phyloP scores from a whole-genome alignment of 108 stramenopile genomes.

The Stephanodiscus triporus region DNA sequence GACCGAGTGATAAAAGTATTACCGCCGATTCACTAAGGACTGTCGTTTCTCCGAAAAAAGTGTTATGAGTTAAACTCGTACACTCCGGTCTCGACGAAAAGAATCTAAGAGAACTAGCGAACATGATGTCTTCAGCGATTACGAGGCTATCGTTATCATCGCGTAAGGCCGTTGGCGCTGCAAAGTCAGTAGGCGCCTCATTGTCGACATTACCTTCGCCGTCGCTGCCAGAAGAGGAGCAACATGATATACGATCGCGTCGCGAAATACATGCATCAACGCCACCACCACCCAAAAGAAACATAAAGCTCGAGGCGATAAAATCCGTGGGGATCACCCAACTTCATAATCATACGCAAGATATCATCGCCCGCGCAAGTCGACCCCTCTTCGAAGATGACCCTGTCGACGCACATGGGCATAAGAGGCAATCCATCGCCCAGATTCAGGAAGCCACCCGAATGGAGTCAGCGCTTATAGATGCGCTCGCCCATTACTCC shows the following conservation, averaged over 20 bases:
- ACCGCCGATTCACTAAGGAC: no score
- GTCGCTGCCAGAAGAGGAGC: background rate
- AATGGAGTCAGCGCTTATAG: constrained; percentile 25
- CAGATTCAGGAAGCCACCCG: constrained; percentile 39
- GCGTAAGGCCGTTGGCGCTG: background rate
- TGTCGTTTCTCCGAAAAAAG: no score
- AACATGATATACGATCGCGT: background rate
- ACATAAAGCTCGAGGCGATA: constrained; percentile 31
- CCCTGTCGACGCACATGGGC: constrained; percentile 5
- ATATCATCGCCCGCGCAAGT: constrained; percentile 34
- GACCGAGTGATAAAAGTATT: no score
- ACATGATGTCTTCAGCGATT: background rate
- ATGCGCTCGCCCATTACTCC: constrained; percentile 35
- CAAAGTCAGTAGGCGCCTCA: background rate
- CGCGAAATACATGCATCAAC: background rate
- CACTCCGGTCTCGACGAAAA: background rate
- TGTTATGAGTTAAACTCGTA: no score
- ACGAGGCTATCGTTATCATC: background rate
- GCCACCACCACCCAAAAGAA: constrained; percentile 4
- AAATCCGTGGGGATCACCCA: constrained; percentile 43
- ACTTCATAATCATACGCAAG: constrained; percentile 42
- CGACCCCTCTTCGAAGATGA: constrained; percentile 30
- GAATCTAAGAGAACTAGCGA: background rate
- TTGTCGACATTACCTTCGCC: background rate
- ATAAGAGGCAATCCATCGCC: constrained; percentile 27